Evolutionary conservation across 192 early-diverging fungal species (phyloP).

Genomic region (Coemansia sp.): DNA sequence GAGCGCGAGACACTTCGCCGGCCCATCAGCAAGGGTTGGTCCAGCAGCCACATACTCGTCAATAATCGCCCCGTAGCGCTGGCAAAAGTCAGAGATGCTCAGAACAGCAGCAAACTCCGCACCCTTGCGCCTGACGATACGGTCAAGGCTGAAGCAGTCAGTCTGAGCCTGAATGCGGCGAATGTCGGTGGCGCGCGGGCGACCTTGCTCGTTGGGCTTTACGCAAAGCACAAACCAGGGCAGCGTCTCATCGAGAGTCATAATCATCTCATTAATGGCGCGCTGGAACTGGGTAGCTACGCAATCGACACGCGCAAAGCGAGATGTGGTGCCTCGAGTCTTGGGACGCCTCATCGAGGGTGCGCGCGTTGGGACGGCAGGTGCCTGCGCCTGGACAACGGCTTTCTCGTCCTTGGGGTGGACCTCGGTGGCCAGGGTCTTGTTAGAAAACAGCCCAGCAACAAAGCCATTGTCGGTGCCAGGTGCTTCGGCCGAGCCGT

Average conservation of each 20-base stretch:
- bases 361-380: slow-evolving; percentile 67
- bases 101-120: slow-evolving; percentile 49
- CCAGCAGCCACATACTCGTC: slow-evolving; percentile 44
- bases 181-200: slow-evolving; percentile 25
- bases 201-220: slow-evolving; percentile 47
- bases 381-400: slow-evolving; percentile 75
- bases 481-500: slow-evolving; percentile 47
- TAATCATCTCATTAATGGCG: slow-evolving; percentile 64
- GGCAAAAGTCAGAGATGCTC: slow-evolving; percentile 38
- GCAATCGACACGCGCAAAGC: slow-evolving; percentile 40
- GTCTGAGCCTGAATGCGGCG: slow-evolving; percentile 50
- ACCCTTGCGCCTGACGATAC: slow-evolving; percentile 38
- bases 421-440: slow-evolving; percentile 69
- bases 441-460: slow-evolving; percentile 73
- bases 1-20: slow-evolving; percentile 23
- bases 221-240: slow-evolving; percentile 81
- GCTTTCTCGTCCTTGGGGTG: slow-evolving; percentile 76
- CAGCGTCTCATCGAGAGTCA: slow-evolving; percentile 70
- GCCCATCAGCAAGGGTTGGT: slow-evolving; percentile 17
- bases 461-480: slow-evolving; percentile 73
- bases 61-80: slow-evolving; percentile 47
- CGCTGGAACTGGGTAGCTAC: slow-evolving; percentile 69
- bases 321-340: neutral
- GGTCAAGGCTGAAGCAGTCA: slow-evolving; percentile 25
- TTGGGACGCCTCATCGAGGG: slow-evolving; percentile 62